phyloP scores from a whole-genome alignment of 345 rosid species.

The Cardamine resedifolia region DNA sequence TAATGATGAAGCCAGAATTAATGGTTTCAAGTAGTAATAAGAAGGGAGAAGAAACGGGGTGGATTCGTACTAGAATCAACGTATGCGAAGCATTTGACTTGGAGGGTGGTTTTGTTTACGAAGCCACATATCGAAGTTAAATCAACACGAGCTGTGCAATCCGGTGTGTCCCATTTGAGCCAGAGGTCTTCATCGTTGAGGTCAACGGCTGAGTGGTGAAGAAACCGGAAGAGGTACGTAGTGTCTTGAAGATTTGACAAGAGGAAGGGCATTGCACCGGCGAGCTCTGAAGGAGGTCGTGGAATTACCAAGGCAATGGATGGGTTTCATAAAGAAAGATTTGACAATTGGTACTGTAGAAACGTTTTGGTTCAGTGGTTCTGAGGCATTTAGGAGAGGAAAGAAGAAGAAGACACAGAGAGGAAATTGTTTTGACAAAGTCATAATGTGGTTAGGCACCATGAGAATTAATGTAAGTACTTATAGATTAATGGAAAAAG shows the following conservation, averaged over 20 bases:
- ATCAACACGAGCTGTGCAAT: too few species aligned
- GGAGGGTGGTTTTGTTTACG: conserved; percentile 1
- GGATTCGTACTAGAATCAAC: background rate
- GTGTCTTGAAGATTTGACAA: conserved; percentile 34
- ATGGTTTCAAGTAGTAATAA: too few species aligned
- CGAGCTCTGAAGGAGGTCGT: conserved; percentile 44
- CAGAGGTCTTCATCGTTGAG: conserved; percentile 43
- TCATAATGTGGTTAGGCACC: conserved; percentile 29
- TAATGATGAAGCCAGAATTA: too few species aligned
- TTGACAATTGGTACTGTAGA: conserved; percentile 36
- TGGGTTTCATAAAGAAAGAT: conserved; percentile 23
- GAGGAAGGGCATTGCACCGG: conserved; percentile 23
- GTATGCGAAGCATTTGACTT: conserved; percentile 43
- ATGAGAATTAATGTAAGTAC: conserved; percentile 9
- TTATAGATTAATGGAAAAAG: background rate
- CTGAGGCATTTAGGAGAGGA: conserved; percentile 33
- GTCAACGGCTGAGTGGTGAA: conserved; percentile 22
- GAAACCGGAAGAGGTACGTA: conserved; percentile 47
- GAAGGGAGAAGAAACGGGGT: too few species aligned
- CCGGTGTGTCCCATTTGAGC: conserved; percentile 44
- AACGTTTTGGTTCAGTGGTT: conserved; percentile 30
- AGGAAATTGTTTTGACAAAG: conserved; percentile 23
- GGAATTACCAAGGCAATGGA: conserved; percentile 56
- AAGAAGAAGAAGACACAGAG: conserved; percentile 28
- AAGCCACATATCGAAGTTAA: too few species aligned